Evolutionary conservation across 768 basidiomycete species (phyloP), one percentile per base, ranked within the genome.

Genomic region (Lactarius psammicola): DNA sequence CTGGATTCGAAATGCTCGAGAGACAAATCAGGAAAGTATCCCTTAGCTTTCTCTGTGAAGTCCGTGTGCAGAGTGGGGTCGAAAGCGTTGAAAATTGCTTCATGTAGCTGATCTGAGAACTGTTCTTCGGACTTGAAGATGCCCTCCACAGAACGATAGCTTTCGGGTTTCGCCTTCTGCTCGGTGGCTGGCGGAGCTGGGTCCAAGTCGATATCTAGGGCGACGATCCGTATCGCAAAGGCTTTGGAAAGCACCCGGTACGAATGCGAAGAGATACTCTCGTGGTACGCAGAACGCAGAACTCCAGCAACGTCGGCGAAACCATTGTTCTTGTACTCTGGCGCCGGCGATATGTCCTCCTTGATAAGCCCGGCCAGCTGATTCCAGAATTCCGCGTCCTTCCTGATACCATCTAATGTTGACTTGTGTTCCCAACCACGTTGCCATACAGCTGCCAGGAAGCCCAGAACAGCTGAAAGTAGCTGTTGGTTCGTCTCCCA

Each of bases 401-500:
- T 75, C 20, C 88, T 84, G 8, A 88, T 74, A 7, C 78, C 70
- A 9, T 86, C 82, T 46, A 95, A 79, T 1, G 83, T 76, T 0
- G 78, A 68, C 62, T 83, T 86, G 73, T 94, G 89, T 72, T 95
- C 88, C 68, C 87, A 78, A 33, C 86, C 86, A 71, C 92, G 89
- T 74, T 90, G 84, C 93, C 92, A 91, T 20, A 90, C 85, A 30
- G 86, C 80, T 67, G 87, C 84, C 70, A 94, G 75, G 78, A 95
- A 96, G 6, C 84, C 80, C 56, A 96, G 76, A 23, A 92, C 82
- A 13, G 87, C 85, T 0, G 88, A 82, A 15, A 97, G 80, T 10
- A 95, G 77, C 23, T 87, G 82, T 0, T 94, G 92, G 66, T 92
- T 91, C 33, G 82, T 75, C 51, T 89, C 85, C 89, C 92, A 93